phyloP scores from a whole-genome alignment of 345 rosid genomes.

The Moricandia arvensis region DNA sequence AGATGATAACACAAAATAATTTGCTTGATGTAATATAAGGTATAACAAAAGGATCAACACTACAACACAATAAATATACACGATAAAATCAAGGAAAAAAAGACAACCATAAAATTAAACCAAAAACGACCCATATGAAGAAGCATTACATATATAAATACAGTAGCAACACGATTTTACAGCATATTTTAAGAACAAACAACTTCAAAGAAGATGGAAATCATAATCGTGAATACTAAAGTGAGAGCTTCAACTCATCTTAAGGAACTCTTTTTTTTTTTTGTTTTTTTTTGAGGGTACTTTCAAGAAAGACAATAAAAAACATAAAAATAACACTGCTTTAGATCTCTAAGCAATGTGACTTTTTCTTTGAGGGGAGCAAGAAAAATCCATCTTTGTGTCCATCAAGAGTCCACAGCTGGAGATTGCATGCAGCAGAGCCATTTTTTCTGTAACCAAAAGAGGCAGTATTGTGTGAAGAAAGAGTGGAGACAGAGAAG shows the following conservation, averaged over 20 bases:
- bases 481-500: neutral
- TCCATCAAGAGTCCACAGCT: slow-evolving; percentile 61
- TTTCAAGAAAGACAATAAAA: slow-evolving; percentile 40
- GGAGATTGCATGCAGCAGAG: slow-evolving; percentile 82
- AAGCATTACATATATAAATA: neutral
- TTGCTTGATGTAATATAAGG: neutral
- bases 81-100: neutral
- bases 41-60: neutral
- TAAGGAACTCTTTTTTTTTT: slow-evolving; percentile 28
- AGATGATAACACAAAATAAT: no score
- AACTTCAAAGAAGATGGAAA: slow-evolving; percentile 5
- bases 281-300: slow-evolving; percentile 1
- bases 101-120: neutral
- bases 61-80: neutral
- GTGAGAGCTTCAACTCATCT: slow-evolving; percentile 40
- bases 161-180: neutral
- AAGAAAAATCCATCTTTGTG: slow-evolving; percentile 20
- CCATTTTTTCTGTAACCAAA: slow-evolving; percentile 75
- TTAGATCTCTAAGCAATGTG: slow-evolving; percentile 32
- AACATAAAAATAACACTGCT: slow-evolving; percentile 38
- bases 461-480: neutral
- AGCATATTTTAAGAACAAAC: neutral
- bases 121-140: neutral
- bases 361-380: slow-evolving; percentile 22
- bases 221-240: slow-evolving; percentile 43